phyloP scores from a whole-genome alignment of 140 eudicot species.

The Stevia rebaudiana region DNA sequence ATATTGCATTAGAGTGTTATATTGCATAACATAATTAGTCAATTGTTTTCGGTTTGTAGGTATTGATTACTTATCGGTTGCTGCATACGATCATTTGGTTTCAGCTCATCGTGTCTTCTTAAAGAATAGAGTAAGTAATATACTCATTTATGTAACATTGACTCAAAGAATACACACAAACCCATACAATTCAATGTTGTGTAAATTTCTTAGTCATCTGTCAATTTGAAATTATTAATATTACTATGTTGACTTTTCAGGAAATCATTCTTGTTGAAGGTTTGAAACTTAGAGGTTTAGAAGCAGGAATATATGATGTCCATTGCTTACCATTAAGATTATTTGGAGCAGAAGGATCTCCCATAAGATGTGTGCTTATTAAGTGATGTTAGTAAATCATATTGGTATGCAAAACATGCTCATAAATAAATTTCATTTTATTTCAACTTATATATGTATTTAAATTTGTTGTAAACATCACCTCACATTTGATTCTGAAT shows the following conservation, averaged over 20 bases:
- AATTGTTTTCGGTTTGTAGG: constrained; percentile 37
- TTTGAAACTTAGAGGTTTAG: constrained; percentile 41
- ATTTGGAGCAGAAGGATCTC: constrained; percentile 59
- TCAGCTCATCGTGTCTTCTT: constrained; percentile 87
- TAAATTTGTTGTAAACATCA: not conserved
- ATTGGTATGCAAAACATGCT: not conserved
- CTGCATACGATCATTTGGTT: constrained; percentile 63
- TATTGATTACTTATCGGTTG: constrained; percentile 75
- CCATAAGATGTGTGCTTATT: constrained; percentile 57
- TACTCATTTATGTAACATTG: not conserved
- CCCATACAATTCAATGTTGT: not conserved
- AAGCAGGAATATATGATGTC: constrained; percentile 46
- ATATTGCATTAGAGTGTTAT: not conserved
- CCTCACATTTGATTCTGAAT: not conserved
- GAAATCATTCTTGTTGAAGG: constrained; percentile 65
- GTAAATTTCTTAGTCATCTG: not conserved
- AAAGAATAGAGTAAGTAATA: constrained; percentile 51
- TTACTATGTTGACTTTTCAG: constrained; percentile 16
- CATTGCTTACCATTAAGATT: constrained; percentile 58
- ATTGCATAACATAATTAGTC: not conserved
- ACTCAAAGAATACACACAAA: no score
- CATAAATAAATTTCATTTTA: not conserved
- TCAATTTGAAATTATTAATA: not conserved
- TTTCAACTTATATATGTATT: not conserved
- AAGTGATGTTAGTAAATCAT: constrained; percentile 21